A percentile compares a stretch with the other conserved stretches of the same genome.
Conservation (phyloP, 2,329 filamentous ascomycete genomes). For the Exophiala sideris region DNA sequence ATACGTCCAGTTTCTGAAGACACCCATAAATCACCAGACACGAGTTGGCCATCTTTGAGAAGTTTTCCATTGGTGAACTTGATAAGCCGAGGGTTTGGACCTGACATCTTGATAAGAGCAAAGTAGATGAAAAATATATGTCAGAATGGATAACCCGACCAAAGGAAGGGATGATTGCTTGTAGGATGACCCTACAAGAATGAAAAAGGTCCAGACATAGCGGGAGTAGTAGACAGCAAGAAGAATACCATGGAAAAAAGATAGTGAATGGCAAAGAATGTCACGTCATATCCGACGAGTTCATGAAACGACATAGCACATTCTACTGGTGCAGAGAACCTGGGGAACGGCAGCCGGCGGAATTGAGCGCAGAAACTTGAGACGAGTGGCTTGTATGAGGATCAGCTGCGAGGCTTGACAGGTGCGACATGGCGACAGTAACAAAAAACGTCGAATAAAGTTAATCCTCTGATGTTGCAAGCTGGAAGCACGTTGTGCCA, state of each 20-base stretch:
- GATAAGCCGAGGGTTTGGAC: slow-evolving; percentile 57
- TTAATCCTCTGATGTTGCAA: slow-evolving; percentile 22
- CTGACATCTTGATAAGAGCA: slow-evolving; percentile 32
- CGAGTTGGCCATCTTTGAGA: slow-evolving; percentile 63
- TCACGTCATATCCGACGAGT: slow-evolving; percentile 21
- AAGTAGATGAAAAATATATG: slow-evolving; percentile 33
- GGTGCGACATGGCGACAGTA: not conserved
- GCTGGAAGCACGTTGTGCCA: slow-evolving; percentile 15
- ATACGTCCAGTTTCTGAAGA: slow-evolving; percentile 79
- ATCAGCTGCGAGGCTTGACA: not conserved
- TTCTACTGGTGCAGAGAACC: slow-evolving; percentile 13
- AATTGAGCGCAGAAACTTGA: slow-evolving; percentile 13
- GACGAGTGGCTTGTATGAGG: not conserved
- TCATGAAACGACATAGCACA: not conserved
- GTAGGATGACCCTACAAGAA: slow-evolving; percentile 25
- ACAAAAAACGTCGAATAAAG: not conserved
- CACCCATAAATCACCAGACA: slow-evolving; percentile 83
- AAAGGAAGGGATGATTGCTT: slow-evolving; percentile 21
- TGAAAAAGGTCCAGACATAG: slow-evolving; percentile 8
- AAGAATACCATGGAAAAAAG: slow-evolving; percentile 23
- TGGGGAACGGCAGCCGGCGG: slow-evolving; percentile 14
- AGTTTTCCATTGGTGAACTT: slow-evolving; percentile 88
- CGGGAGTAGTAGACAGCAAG: slow-evolving; percentile 69
- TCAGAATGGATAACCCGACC: slow-evolving; percentile 7
- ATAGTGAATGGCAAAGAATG: not conserved